Percentiles rank a stretch among this genome's conserved stretches.
Conservation (phyloP, 2,329 filamentous ascomycete genomes). For the Alternaria hordeiaustralica region DNA sequence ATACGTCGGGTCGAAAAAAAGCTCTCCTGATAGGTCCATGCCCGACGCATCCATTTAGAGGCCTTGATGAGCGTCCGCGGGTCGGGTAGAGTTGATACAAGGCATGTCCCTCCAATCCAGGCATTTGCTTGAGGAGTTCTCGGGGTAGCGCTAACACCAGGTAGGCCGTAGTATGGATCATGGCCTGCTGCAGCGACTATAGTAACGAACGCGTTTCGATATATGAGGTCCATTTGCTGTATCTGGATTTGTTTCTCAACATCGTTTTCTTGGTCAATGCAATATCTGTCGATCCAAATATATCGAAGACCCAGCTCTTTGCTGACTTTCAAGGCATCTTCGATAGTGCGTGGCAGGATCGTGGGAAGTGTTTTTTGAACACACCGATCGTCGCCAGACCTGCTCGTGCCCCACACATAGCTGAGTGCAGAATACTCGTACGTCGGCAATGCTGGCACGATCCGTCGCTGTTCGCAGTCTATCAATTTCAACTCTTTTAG, state of each 20-base stretch:
- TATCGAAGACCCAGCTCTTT: not conserved
- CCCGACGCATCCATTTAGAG: not conserved
- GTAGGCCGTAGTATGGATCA: not conserved
- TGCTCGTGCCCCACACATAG: not conserved
- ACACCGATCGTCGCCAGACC: not conserved
- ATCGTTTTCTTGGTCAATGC: not conserved
- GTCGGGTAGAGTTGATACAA: not conserved
- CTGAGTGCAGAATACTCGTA: not conserved
- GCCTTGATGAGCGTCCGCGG: not conserved
- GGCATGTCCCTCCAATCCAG: not conserved
- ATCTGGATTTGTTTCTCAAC: not conserved
- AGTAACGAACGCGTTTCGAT: not conserved
- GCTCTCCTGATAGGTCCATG: not conserved
- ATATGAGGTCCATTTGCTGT: not conserved
- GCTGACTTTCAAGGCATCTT: not conserved
- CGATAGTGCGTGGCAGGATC: not conserved
- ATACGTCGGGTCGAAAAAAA: not conserved
- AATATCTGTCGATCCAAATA: not conserved
- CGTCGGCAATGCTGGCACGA: not conserved
- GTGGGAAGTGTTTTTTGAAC: accelerated
- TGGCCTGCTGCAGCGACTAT: not conserved
- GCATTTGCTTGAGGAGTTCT: not conserved
- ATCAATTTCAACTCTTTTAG: not conserved
- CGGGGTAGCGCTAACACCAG: not conserved
- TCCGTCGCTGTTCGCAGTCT: not conserved